Percentiles rank a stretch among this genome's conserved stretches.
Evolutionary conservation across 805 yeast genomes (phyloP).

Genomic region (Candida chilensis): DNA sequence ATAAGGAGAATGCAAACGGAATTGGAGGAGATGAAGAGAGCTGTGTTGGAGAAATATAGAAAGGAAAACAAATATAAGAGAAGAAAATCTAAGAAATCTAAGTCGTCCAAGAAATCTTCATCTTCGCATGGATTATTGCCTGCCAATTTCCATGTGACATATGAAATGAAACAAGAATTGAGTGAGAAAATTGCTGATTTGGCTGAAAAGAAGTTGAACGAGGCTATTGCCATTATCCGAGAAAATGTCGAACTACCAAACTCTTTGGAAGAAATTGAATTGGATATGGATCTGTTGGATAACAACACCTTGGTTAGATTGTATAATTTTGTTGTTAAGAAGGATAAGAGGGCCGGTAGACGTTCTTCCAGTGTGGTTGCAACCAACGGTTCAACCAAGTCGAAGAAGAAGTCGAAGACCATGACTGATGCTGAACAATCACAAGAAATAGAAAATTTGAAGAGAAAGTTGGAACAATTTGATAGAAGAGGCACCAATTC

Average conservation of each 20-base stretch:
- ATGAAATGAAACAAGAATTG: slow-evolving; percentile 93
- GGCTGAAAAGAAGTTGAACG: slow-evolving; percentile 73
- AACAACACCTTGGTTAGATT: slow-evolving; percentile 74
- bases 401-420: slow-evolving; percentile 44
- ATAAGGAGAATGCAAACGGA: slow-evolving; percentile 79
- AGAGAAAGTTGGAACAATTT: slow-evolving; percentile 67
- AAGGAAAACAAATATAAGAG: slow-evolving; percentile 47
- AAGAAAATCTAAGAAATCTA: slow-evolving; percentile 24
- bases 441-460: slow-evolving; percentile 61
- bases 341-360: slow-evolving; percentile 22
- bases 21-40: slow-evolving; percentile 72
- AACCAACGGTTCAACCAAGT: slow-evolving; percentile 7
- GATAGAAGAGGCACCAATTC: slow-evolving; percentile 48
- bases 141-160: slow-evolving; percentile 59
- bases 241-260: slow-evolving; percentile 45
- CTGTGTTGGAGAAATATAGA: slow-evolving; percentile 57
- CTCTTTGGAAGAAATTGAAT: slow-evolving; percentile 85
- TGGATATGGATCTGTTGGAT: slow-evolving; percentile 90
- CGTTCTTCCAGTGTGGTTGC: slow-evolving; percentile 4
- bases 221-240: slow-evolving; percentile 77
- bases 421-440: slow-evolving; percentile 58
- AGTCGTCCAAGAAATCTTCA: slow-evolving; percentile 14
- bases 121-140: no score
- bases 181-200: slow-evolving; percentile 74
- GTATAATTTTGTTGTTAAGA: slow-evolving; percentile 69